Percentiles rank a stretch among this genome's conserved stretches.
Evolutionary conservation across 1,284 basidiomycete genomes (phyloP).

Genomic region (Waitea zeae): DNA sequence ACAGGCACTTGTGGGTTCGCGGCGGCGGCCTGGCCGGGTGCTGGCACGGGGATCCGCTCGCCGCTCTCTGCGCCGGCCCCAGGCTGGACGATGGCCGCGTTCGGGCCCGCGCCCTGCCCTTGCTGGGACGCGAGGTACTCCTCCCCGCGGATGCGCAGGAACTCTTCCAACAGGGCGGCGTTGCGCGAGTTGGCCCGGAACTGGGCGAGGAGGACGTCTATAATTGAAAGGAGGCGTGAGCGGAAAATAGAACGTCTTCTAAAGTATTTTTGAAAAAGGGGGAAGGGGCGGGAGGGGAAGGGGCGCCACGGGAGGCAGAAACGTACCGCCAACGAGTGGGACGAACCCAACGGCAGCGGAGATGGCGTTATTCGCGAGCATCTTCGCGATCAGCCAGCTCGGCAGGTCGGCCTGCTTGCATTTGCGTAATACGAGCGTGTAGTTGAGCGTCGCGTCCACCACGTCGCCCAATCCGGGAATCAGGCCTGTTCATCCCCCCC

Average conservation of each 20-base stretch:
- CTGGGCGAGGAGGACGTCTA: slow-evolving; percentile 56
- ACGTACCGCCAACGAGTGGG: slow-evolving; percentile 63
- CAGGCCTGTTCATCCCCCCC: no score
- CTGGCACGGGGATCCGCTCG: not conserved
- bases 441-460: slow-evolving; percentile 50
- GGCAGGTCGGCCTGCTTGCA: slow-evolving; percentile 44
- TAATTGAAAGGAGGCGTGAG: no score
- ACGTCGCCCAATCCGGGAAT: slow-evolving; percentile 59
- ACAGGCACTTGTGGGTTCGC: no score
- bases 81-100: not conserved
- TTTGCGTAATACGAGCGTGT: slow-evolving; percentile 64
- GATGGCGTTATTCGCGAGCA: slow-evolving; percentile 71
- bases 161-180: slow-evolving; percentile 60
- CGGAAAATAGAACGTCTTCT: no score
- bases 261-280: no score
- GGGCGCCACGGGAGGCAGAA: no score
- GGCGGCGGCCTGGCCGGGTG: not conserved
- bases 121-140: slow-evolving; percentile 1
- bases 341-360: slow-evolving; percentile 60
- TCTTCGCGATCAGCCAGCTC: slow-evolving; percentile 13
- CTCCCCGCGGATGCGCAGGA: slow-evolving; percentile 21
- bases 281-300: no score
- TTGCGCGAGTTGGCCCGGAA: slow-evolving; percentile 90
- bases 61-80: not conserved
- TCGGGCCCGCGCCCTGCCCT: not conserved